Evolutionary conservation across 2,329 filamentous ascomycete genomes (phyloP), one percentile per base, ranked within the genome.

Genomic region (Cladorrhinum sp.): DNA sequence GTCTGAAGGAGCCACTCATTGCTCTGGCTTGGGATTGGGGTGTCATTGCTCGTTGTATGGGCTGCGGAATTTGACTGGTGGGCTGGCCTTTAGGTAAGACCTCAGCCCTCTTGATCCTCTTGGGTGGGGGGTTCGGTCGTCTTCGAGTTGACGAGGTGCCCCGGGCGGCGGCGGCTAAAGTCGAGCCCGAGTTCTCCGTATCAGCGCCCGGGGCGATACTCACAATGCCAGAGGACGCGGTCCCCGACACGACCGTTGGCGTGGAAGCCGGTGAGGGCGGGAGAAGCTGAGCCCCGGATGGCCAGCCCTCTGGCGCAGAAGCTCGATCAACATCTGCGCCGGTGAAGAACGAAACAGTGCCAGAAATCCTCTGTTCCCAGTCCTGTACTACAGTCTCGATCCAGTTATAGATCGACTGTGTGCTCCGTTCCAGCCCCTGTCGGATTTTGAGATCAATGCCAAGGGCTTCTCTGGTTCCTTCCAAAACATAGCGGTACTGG

Each of bases 371-470:
- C 14, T 63, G 55, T 51, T 68, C 66, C 67, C 67, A 68, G 28
- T 66, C 65, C 51, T 67, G 64, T 20, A 68, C 62, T 0, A 68
- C 65, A 1, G 63, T 66, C 53, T 68, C 67, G n/a, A 68, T 66
- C 67, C 67, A 68, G 54, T 18, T 66, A 58, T 67, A 68, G 49
- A 68, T 65, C 14, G 67, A 65, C 23, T 55, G 30, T 1, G 62
- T 62, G 56, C 66, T 68, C 53, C 61, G 62, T 46, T 68, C 66
- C 12, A 68, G 58, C 1, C 67, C 67, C 42, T 68, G 67, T 28
- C 56, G 64, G 21, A 68, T 66, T 51, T 67, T 68, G 50, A 64
- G 30, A 5, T 68, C 66, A 6, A 67, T 56, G 23, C 65, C 60
- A n/a, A 55, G 42, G 2, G 59, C 21, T 3, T 63, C 57, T 10